phyloP scores from a whole-genome alignment of 352 stramenopile genomes.

The Phytopythium mirpurense region DNA sequence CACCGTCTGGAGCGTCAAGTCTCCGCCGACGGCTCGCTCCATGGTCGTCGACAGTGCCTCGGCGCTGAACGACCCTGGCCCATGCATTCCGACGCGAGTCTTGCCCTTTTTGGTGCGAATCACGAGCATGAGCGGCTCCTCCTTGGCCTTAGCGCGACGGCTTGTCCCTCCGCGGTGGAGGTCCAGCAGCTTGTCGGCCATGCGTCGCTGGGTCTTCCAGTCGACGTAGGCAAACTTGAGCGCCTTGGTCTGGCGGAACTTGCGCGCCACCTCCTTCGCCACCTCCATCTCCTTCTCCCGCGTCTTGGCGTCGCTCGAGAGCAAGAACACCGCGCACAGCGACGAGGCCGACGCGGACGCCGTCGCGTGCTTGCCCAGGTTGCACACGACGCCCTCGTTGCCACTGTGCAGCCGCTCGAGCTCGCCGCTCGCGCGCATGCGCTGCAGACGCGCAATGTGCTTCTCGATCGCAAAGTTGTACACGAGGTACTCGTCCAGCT shows the following conservation, averaged over 20 bases:
- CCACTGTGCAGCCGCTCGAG: slow-evolving; percentile 68
- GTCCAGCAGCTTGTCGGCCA: slow-evolving; percentile 45
- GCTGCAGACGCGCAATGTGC: slow-evolving; percentile 62
- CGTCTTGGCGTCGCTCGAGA: slow-evolving; percentile 40
- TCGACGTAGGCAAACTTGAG: slow-evolving; percentile 70
- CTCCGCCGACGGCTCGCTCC: slow-evolving; percentile 65
- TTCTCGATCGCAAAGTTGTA: slow-evolving; percentile 86
- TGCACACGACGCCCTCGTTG: slow-evolving; percentile 76
- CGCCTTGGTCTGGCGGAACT: slow-evolving; percentile 61
- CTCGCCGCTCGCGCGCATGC: slow-evolving; percentile 54
- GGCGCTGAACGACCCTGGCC: slow-evolving; percentile 29
- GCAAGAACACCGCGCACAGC: slow-evolving; percentile 67
- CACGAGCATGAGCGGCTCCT: slow-evolving; percentile 49
- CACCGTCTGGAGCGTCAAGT: slow-evolving; percentile 39
- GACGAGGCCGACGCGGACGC: slow-evolving; percentile 45
- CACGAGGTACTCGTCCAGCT: slow-evolving; percentile 70
- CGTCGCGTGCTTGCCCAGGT: slow-evolving; percentile 59
- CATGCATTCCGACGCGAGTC: slow-evolving; percentile 43
- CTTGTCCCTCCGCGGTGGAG: slow-evolving; percentile 5
- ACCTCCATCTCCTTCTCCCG: slow-evolving; percentile 44
- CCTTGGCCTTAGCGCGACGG: slow-evolving; percentile 10
- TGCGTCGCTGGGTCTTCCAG: slow-evolving; percentile 55
- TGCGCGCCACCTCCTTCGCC: slow-evolving; percentile 46
- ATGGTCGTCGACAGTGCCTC: slow-evolving; percentile 61
- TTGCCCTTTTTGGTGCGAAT: slow-evolving; percentile 63